Percentiles rank a stretch among this genome's conserved stretches.
Evolutionary conservation across 257 asterid genomes (phyloP).

Genomic region (Solanum sitiens): DNA sequence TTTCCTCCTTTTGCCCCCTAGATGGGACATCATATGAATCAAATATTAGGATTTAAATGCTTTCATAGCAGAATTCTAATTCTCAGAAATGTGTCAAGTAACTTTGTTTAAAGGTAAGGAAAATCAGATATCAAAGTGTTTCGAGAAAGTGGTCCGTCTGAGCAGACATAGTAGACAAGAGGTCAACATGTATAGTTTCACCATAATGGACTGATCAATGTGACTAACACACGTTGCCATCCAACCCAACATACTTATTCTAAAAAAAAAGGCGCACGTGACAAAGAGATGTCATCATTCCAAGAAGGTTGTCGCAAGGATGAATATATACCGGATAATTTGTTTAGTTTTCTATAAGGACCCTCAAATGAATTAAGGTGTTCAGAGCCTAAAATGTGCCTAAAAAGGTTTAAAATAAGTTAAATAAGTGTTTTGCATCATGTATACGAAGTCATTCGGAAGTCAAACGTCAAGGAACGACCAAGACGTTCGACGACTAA

Average conservation of each 20-base stretch:
- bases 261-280: too few species aligned
- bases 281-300: not conserved
- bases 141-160: not conserved
- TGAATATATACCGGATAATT: slow-evolving; percentile 45
- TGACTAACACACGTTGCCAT: too few species aligned
- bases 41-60: not conserved
- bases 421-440: too few species aligned
- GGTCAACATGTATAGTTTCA: too few species aligned
- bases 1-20: not conserved
- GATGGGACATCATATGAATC: not conserved
- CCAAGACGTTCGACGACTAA: too few species aligned
- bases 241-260: too few species aligned
- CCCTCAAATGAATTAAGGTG: too few species aligned
- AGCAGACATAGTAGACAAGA: not conserved
- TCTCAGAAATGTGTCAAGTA: not conserved
- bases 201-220: too few species aligned
- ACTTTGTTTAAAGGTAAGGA: not conserved
- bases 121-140: not conserved
- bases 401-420: too few species aligned
- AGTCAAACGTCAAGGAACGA: too few species aligned
- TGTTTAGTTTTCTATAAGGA: slow-evolving; percentile 40
- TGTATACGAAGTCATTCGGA: too few species aligned
- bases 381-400: too few species aligned
- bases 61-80: not conserved
- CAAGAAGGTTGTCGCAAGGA: not conserved